These are phyloP conservation scores for Kodamaea derodonti DNA, from an alignment of 1,139 yeast genomes.

Conservation along the genomic window DNA sequence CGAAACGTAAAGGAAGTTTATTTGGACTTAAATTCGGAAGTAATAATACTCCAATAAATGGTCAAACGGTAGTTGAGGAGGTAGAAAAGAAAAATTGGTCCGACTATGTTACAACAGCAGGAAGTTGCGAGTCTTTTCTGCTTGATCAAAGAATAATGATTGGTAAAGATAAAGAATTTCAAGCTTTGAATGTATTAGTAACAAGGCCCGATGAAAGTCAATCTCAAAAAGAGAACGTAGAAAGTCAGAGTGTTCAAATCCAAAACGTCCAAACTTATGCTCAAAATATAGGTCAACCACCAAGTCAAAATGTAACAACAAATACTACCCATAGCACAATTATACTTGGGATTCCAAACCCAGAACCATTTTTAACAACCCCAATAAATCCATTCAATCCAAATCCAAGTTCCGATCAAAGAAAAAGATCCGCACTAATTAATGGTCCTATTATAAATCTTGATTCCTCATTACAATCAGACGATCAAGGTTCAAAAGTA, in stretches of 20 bases:
- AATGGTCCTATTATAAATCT: constrained; percentile 83
- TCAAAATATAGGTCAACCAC: neutral
- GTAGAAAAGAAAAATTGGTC: constrained; percentile 8
- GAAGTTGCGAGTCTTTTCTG: constrained; percentile 31
- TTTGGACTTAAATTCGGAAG: constrained; percentile 36
- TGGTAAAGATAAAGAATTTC: constrained; percentile 29
- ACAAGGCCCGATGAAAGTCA: constrained; percentile 32
- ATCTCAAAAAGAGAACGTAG: constrained; percentile 1
- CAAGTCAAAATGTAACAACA: neutral
- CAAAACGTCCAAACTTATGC: neutral
- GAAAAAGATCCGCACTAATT: constrained; percentile 75
- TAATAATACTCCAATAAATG: constrained; percentile 2
- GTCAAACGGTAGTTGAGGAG: constrained; percentile 5
- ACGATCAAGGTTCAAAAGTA: constrained; percentile 41
- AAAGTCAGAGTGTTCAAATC: neutral
- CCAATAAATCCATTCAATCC: constrained; percentile 45
- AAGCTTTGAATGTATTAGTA: constrained; percentile 31
- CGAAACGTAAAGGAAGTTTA: constrained; percentile 31
- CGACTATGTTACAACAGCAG: constrained; percentile 27
- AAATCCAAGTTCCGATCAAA: constrained; percentile 63
- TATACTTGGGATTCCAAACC: constrained; percentile 43
- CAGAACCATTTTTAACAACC: constrained; percentile 31
- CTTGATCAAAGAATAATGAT: constrained; percentile 35
- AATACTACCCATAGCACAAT: constrained; percentile 19
- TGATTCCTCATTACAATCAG: constrained; percentile 54